A percentile compares a stretch with the other conserved stretches of the same genome.
Evolutionary conservation across 805 yeast genomes (phyloP).

Genomic region (Komagataella populi): DNA sequence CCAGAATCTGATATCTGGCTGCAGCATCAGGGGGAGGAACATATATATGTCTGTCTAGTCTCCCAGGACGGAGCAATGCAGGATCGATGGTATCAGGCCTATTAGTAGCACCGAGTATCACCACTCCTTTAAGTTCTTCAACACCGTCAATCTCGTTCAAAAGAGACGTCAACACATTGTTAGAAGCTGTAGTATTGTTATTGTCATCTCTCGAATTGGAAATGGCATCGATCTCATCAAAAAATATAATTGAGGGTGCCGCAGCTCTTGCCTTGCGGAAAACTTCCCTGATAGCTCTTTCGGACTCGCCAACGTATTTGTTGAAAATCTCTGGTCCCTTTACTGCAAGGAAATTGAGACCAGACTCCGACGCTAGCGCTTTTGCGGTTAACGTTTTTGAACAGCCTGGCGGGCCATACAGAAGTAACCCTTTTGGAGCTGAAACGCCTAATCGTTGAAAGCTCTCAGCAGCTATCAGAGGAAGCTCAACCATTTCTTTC

Average conservation of each 20-base stretch:
- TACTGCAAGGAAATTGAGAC: constrained; percentile 84
- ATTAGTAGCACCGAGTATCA: constrained; percentile 92
- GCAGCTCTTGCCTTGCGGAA: constrained; percentile 88
- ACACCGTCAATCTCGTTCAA: constrained; percentile 96
- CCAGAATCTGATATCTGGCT: constrained; percentile 69
- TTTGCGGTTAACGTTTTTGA: constrained; percentile 92
- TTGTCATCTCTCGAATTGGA: constrained; percentile 56
- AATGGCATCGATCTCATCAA: constrained; percentile 94
- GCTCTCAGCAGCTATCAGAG: constrained; percentile 68
- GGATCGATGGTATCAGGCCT: constrained; percentile 89
- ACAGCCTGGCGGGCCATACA: constrained; percentile 98
- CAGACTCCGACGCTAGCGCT: constrained; percentile 91
- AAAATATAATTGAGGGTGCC: constrained; percentile 86
- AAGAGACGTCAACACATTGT: constrained; percentile 79
- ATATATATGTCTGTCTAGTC: constrained; percentile 85
- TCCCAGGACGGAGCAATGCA: constrained; percentile 89
- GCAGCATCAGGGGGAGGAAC: constrained; percentile 82
- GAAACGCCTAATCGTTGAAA: constrained; percentile 67
- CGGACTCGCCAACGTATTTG: constrained; percentile 94
- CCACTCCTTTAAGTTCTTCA: constrained; percentile 87
- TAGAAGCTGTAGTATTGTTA: constrained; percentile 54
- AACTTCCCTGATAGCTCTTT: constrained; percentile 86
- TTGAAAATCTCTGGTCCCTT: constrained; percentile 94
- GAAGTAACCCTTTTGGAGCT: constrained; percentile 85
- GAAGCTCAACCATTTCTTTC: constrained; percentile 84